Conservation (phyloP, 768 basidiomycete species). For the Mycena amicta region DNA sequence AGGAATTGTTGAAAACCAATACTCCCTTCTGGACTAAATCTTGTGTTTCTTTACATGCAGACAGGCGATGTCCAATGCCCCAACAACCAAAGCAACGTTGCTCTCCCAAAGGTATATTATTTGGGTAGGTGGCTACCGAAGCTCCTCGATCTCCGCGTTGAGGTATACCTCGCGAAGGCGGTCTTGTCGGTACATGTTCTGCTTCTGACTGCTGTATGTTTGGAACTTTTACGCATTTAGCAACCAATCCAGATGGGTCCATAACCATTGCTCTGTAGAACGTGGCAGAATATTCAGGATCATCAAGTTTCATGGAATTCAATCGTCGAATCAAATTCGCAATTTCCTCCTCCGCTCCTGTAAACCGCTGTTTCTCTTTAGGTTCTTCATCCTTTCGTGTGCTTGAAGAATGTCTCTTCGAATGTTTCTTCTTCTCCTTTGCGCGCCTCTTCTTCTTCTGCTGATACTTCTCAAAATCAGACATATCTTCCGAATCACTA, state of each 20-base stretch:
- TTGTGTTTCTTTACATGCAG: background rate
- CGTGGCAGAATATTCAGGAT: constrained; percentile 14
- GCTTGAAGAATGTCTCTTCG: background rate
- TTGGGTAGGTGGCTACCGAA: background rate
- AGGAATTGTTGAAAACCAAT: background rate
- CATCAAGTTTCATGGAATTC: constrained; percentile 14
- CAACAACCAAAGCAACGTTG: constrained; percentile 1
- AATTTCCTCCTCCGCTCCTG: constrained; percentile 1
- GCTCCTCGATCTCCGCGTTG: background rate
- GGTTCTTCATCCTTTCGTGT: background rate
- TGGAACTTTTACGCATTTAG: constrained; percentile 3
- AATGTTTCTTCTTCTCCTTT: background rate
- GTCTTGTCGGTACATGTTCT: background rate
- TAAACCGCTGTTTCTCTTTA: background rate
- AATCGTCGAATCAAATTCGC: constrained; percentile 12
- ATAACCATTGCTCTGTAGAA: constrained; percentile 16
- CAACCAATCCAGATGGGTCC: constrained; percentile 1
- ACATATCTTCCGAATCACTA: background rate
- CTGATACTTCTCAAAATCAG: constrained; percentile 5
- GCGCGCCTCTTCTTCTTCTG: background rate
- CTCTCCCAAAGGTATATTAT: constrained; percentile 3
- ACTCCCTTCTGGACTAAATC: background rate
- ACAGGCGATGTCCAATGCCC: background rate
- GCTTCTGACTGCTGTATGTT: background rate
- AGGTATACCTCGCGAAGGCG: background rate